These are phyloP conservation scores for Coemansia sp. DNA, from an alignment of 192 early-diverging fungal genomes.

Conservation along the genomic window DNA sequence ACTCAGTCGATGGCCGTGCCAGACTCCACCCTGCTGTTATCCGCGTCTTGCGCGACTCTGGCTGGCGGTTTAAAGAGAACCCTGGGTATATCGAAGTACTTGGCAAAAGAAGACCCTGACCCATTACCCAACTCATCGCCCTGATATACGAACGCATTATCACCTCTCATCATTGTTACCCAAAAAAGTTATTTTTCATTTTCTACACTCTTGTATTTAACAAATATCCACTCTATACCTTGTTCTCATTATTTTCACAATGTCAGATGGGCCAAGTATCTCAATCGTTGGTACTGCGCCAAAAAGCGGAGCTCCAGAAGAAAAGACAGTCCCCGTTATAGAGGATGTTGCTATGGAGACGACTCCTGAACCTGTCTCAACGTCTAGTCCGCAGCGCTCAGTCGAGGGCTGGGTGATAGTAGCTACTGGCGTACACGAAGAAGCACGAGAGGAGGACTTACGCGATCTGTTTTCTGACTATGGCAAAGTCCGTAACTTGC, in stretches of 20 bases:
- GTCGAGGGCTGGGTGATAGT: conserved; percentile 97
- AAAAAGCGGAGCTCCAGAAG: background rate
- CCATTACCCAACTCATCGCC: background rate
- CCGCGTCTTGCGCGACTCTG: conserved; percentile 53
- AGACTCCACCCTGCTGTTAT: conserved; percentile 60
- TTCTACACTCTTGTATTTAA: background rate
- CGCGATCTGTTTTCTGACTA: conserved; percentile 86
- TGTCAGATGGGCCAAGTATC: conserved; percentile 8
- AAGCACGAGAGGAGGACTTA: conserved; percentile 90
- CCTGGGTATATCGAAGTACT: conserved; percentile 59
- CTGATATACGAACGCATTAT: background rate
- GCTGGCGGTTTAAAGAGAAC: conserved; percentile 62
- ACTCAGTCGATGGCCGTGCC: conserved; percentile 62
- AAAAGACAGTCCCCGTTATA: too few species aligned
- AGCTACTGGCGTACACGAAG: conserved; percentile 93
- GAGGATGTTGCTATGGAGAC: background rate
- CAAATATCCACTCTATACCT: background rate
- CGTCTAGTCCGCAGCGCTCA: conserved; percentile 42
- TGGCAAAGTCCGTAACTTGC: conserved; percentile 88
- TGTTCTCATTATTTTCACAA: background rate
- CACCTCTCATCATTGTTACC: background rate
- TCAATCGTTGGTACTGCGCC: conserved; percentile 24
- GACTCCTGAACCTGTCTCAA: background rate
- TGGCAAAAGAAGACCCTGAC: conserved; percentile 11
- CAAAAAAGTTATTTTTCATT: background rate